Percentiles rank a stretch among this genome's conserved stretches.
phyloP scores from a whole-genome alignment of 106 monocot species.

The Posidonia australis region DNA sequence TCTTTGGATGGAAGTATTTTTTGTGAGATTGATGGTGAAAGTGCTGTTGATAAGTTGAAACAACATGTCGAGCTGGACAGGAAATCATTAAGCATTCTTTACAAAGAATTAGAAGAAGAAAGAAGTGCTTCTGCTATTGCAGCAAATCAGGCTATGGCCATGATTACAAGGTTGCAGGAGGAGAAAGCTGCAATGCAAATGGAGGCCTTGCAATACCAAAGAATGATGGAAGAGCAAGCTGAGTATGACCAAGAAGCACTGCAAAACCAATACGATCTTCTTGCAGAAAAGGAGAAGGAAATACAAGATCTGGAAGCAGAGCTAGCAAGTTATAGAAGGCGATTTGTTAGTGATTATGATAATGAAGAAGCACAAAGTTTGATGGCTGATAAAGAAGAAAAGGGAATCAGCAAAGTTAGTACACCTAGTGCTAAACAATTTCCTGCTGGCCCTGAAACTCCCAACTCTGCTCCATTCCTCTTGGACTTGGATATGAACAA shows the following conservation, averaged over 20 bases:
- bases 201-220: slow-evolving; percentile 90
- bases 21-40: slow-evolving; percentile 75
- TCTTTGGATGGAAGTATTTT: slow-evolving; percentile 58
- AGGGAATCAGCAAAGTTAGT: background rate
- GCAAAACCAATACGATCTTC: slow-evolving; percentile 39
- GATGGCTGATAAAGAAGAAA: slow-evolving; percentile 1
- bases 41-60: slow-evolving; percentile 41
- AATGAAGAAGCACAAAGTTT: slow-evolving; percentile 1
- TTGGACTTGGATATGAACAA: background rate
- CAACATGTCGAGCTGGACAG: slow-evolving; percentile 64
- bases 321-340: slow-evolving; percentile 34
- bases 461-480: background rate
- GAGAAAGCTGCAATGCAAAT: slow-evolving; percentile 96
- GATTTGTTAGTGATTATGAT: slow-evolving; percentile 12
- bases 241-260: slow-evolving; percentile 84
- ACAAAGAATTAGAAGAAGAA: slow-evolving; percentile 88
- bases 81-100: slow-evolving; percentile 59
- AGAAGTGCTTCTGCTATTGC: slow-evolving; percentile 83
- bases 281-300: slow-evolving; percentile 63
- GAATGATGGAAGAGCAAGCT: slow-evolving; percentile 93
- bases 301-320: slow-evolving; percentile 54
- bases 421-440: background rate
- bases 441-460: slow-evolving; percentile 1
- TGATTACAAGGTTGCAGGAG: slow-evolving; percentile 92
- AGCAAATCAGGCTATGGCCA: slow-evolving; percentile 86